Evolutionary conservation across 2,329 filamentous ascomycete genomes (phyloP), one percentile per base, ranked within the genome.

Genomic region (Sporothrix euskadiensis): DNA sequence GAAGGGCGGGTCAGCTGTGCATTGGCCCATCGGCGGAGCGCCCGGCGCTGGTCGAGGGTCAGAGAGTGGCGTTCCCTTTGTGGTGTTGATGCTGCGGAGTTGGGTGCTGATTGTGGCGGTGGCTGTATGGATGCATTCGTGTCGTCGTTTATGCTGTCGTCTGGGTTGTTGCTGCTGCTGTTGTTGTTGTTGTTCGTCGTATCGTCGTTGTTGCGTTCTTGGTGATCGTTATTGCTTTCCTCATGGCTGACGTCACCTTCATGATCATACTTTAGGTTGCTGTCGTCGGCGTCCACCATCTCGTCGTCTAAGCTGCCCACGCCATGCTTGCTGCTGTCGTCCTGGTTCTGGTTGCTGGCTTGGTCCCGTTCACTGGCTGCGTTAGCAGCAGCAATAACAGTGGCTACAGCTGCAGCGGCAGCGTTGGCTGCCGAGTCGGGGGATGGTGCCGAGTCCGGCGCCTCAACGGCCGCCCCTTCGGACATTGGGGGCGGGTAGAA

Each of bases 11-110:
- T 83, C 16, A 85, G 80, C 78, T 89, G 88, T 56, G 82, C 82
- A 77, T 87, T 87, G 32, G 88, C 88, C 88, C 88, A 90, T 75
- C 86, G 84, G 32, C 88, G 86, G 70, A 90, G 83, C 35, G 87
- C 87, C 75, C 88, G 87, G 47, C 88, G 87, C 79, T 90, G 88
- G 78, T 90, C 88, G 74, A 90, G 87, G 30, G 88, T 89, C 71
- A 90, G 81, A 1, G 88, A 89, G 76, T 89, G 86, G 10, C 88
- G 87, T 80, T 89, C 88, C 75, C 83, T 84, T 68, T 80, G 75
- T 4, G 78, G 73, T 26, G 79, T 78, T 39, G 76, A 54, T 12
- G 74, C 56, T 26, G 73, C 71, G 14, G 63, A 35, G 30, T 19
- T 59, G 70, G 47, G 70, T 39, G 26, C 30, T 66, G 65, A 4